Percentiles rank a stretch among this genome's conserved stretches.
Evolutionary conservation across 2,329 filamentous ascomycete species (phyloP).

Genomic region (Colletotrichum tanaceti): DNA sequence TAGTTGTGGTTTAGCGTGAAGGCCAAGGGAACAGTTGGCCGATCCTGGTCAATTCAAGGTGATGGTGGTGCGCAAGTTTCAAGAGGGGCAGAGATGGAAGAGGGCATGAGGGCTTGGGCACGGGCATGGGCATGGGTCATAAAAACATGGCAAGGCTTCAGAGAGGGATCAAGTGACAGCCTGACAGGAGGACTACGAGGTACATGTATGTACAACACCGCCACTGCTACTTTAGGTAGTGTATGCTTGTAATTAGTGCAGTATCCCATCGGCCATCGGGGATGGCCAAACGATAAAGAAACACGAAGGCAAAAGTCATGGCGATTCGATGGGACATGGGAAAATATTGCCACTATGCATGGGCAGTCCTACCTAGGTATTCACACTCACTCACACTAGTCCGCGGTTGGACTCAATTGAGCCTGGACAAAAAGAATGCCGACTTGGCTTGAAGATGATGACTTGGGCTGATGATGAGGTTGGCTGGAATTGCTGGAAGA

Average conservation of each 20-base stretch:
- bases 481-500: background rate
- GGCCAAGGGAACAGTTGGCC: constrained; percentile 2
- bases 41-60: constrained; percentile 5
- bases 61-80: constrained; percentile 28
- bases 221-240: no score
- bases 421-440: background rate
- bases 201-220: no score
- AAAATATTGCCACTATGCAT: background rate
- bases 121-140: background rate
- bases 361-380: constrained; percentile 3
- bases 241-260: no score
- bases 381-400: constrained; percentile 35
- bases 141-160: background rate
- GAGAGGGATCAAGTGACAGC: background rate
- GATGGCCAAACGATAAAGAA: background rate
- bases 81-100: constrained; percentile 20
- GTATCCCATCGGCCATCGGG: background rate
- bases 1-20: background rate
- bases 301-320: background rate
- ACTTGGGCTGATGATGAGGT: background rate
- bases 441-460: background rate
- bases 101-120: constrained; percentile 21
- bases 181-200: no score
- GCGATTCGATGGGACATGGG: background rate
- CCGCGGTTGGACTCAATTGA: background rate